A percentile compares a stretch with the other conserved stretches of the same genome.
Evolutionary conservation across 2,329 filamentous ascomycete species (phyloP).

Genomic region (Neoscytalidium dimidiatum): DNA sequence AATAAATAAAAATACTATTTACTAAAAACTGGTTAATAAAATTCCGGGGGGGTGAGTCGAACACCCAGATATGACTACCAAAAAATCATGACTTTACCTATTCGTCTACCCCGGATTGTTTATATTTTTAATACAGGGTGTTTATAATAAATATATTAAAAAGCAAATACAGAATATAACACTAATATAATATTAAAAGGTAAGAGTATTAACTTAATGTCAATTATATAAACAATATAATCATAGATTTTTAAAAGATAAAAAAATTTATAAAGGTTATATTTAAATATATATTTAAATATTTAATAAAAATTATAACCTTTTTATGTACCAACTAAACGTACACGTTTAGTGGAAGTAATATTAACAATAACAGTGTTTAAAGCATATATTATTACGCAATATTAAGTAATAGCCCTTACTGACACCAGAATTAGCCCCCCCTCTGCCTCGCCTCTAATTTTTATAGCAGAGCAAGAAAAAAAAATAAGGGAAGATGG

Average conservation of each 20-base stretch:
- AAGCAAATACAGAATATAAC: background rate
- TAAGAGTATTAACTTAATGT: constrained; percentile 3
- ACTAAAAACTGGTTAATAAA: constrained; percentile 2
- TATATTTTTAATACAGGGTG: background rate
- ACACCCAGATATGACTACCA: constrained; percentile 6
- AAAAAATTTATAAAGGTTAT: background rate
- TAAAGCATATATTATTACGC: too few relatives aligned
- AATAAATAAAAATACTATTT: background rate
- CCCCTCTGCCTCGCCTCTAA: too few relatives aligned
- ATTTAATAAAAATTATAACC: background rate
- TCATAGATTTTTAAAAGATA: background rate
- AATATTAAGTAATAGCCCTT: too few relatives aligned
- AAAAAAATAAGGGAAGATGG: too few relatives aligned
- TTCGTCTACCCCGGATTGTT: background rate
- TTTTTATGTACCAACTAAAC: background rate
- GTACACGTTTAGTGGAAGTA: background rate
- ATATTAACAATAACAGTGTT: too few relatives aligned
- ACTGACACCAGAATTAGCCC: too few relatives aligned
- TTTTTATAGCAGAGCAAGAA: too few relatives aligned
- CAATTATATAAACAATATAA: background rate
- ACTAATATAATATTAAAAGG: constrained; percentile 3
- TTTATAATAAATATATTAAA: background rate
- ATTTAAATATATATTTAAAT: background rate
- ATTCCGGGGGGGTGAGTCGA: constrained; percentile 2
- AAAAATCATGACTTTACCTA: constrained; percentile 8